phyloP scores from a whole-genome alignment of 208 protist genomes.

The Novymonas esmeraldas region DNA sequence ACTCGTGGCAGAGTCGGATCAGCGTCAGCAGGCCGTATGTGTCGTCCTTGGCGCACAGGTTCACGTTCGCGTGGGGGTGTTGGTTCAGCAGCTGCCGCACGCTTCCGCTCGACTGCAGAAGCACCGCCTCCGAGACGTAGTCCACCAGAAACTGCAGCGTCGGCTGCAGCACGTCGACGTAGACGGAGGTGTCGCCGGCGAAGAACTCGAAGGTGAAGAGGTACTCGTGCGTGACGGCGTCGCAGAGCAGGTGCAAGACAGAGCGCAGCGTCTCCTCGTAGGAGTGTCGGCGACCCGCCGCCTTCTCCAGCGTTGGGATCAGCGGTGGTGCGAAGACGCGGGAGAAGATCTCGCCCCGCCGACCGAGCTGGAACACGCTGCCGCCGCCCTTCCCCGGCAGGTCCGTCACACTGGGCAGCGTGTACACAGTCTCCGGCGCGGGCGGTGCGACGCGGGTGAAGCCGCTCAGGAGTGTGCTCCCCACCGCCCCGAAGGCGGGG shows the following conservation, averaged over 20 bases:
- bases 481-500: slow-evolving; percentile 12
- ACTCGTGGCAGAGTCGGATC: slow-evolving; percentile 82
- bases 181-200: slow-evolving; percentile 77
- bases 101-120: slow-evolving; percentile 42
- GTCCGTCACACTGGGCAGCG: slow-evolving; percentile 59
- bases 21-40: slow-evolving; percentile 78
- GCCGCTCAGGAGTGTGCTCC: slow-evolving; percentile 18
- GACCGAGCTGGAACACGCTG: slow-evolving; percentile 47
- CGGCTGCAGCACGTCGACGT: slow-evolving; percentile 74
- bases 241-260: slow-evolving; percentile 62
- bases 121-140: slow-evolving; percentile 78
- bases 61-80: slow-evolving; percentile 49
- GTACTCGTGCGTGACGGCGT: slow-evolving; percentile 89
- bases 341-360: slow-evolving; percentile 54
- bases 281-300: slow-evolving; percentile 49
- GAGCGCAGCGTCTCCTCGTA: slow-evolving; percentile 91
- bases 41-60: slow-evolving; percentile 58
- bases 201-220: slow-evolving; percentile 90
- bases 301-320: slow-evolving; percentile 72
- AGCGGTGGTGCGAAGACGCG: slow-evolving; percentile 61
- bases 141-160: slow-evolving; percentile 83
- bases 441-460: slow-evolving; percentile 21
- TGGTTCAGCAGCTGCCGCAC: slow-evolving; percentile 49
- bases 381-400: slow-evolving; percentile 11
- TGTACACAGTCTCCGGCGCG: slow-evolving; percentile 36